Base-by-base conservation (phyloP, 2,329 filamentous ascomycete genomes). In the Aureobasidium sp. region DNA sequence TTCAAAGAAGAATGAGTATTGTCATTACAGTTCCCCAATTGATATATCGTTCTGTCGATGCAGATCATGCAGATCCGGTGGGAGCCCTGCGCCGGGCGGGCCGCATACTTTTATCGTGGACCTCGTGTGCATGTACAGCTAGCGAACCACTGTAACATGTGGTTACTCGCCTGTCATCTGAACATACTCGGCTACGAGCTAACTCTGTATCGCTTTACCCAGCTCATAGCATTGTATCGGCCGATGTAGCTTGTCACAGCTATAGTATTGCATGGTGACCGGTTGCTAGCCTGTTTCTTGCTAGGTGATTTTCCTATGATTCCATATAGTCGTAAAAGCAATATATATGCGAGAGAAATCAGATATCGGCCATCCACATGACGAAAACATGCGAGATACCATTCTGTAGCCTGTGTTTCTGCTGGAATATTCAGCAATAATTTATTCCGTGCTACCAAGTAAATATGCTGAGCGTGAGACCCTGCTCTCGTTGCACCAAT, bases 21-120 rank as follows among this genome's bases (percentile, higher is more conserved):
- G 10, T 44, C 34, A n/a, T 46, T 32, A 32, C 27, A 12, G 39
- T 44, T 15, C 5, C 39, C n/a, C 29, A 43, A 57, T 36, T 24
- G 53, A 46, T 29, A 37, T 59, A 43, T 59, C 55, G 55, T 59
- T 36, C 39, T 46, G 39, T 56, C 15, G 55, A 13, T 59, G 55
- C 55, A 59, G 55, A 59, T 59, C 55, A 57, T 59, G 55, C 43
- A 59, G 55, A 59, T 59, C 55, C 43, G n/a, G 52, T 56, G 39
- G 26, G 37, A 37, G 55, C 55, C 55, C 55, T 59, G 55, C 55
- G 55, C 55, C 55, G 55, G 55, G 55, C 55, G 55, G 55, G 55
- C 55, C 55, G 55, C 55, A 59, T 59, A 59, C 55, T 59, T 59
- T 59, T 59, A 57, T 46, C 53, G 53, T 57, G 53, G 41, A 57